Evolutionary conservation across 2,329 filamentous ascomycete genomes (phyloP).

Genomic region (Fusarium multiceps): DNA sequence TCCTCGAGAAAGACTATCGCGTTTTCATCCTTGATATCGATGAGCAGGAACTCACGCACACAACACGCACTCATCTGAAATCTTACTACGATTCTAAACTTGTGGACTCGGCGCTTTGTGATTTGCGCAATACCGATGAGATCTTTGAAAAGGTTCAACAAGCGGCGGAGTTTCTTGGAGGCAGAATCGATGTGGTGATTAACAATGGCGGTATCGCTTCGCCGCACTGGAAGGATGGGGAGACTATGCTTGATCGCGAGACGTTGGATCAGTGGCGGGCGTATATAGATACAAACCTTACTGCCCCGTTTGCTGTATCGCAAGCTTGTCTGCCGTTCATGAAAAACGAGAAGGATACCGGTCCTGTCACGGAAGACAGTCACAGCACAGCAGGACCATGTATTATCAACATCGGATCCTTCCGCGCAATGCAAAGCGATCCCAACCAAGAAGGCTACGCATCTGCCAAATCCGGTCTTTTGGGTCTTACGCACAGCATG

Average conservation of each 20-base stretch:
- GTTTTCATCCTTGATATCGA: constrained; percentile 22
- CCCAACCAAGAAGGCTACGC: constrained; percentile 17
- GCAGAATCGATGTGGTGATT: constrained; percentile 8
- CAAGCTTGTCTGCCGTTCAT: constrained; percentile 19
- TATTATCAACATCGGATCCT: constrained; percentile 16
- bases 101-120: background rate
- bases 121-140: constrained; percentile 2
- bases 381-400: constrained; percentile 19
- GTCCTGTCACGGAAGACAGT: background rate
- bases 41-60: constrained; percentile 12
- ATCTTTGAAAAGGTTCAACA: constrained; percentile 4
- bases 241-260: constrained; percentile 12
- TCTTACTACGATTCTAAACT: constrained; percentile 8
- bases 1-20: constrained; percentile 8
- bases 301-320: constrained; percentile 5
- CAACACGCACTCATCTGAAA: constrained; percentile 6
- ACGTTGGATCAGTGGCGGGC: constrained; percentile 7
- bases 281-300: constrained; percentile 14
- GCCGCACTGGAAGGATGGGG: constrained; percentile 17
- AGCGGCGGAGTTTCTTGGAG: constrained; percentile 4
- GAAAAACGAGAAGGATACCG: constrained; percentile 15
- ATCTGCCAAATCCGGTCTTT: constrained; percentile 8
- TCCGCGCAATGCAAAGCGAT: constrained; percentile 18
- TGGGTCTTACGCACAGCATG: constrained; percentile 21
- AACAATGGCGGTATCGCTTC: constrained; percentile 20